Evolutionary conservation across 352 stramenopile genomes (phyloP).

Genomic region (Phytophthora chlamydospora): DNA sequence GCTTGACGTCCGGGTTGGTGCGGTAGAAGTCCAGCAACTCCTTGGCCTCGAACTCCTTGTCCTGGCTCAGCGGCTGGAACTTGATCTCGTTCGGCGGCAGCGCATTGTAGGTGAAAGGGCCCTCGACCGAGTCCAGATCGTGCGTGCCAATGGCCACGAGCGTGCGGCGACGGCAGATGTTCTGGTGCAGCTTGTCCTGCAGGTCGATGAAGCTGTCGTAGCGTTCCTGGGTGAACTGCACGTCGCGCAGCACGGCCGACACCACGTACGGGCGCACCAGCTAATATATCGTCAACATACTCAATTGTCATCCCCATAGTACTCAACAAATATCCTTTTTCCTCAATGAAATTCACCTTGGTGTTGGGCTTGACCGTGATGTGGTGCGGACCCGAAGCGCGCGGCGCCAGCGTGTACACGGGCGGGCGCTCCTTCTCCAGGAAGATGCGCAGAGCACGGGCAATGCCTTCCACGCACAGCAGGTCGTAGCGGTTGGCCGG

Average conservation of each 20-base stretch:
- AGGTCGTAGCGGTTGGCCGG: conserved; percentile 99
- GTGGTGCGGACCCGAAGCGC: conserved; percentile 67
- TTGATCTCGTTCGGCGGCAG: conserved; percentile 93
- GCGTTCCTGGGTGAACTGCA: conserved; percentile 95
- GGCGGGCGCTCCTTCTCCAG: conserved; percentile 95
- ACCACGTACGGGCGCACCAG: conserved; percentile 97
- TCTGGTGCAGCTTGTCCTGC: conserved; percentile 99
- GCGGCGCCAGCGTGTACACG: conserved; percentile 77
- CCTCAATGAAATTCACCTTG: conserved; percentile 48
- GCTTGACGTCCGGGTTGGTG: conserved; percentile 94
- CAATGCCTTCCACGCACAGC: conserved; percentile 98
- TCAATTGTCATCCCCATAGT: not conserved
- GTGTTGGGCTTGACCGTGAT: conserved; percentile 90
- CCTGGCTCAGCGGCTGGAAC: conserved; percentile 96
- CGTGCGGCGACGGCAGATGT: conserved; percentile 99
- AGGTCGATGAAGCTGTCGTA: conserved; percentile 99
- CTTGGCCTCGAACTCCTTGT: conserved; percentile 92
- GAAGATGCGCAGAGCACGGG: conserved; percentile 96
- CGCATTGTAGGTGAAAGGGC: conserved; percentile 93
- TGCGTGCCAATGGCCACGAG: conserved; percentile 99
- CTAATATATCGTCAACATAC: conserved; percentile 34
- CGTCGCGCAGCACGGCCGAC: conserved; percentile 96
- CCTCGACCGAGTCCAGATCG: conserved; percentile 96
- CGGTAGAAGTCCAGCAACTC: conserved; percentile 97
- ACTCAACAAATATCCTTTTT: not conserved